A percentile compares a stretch with the other conserved stretches of the same genome.
Evolutionary conservation across 495 filamentous ascomycete genomes (phyloP).

Genomic region (Neohortaea acidophila): DNA sequence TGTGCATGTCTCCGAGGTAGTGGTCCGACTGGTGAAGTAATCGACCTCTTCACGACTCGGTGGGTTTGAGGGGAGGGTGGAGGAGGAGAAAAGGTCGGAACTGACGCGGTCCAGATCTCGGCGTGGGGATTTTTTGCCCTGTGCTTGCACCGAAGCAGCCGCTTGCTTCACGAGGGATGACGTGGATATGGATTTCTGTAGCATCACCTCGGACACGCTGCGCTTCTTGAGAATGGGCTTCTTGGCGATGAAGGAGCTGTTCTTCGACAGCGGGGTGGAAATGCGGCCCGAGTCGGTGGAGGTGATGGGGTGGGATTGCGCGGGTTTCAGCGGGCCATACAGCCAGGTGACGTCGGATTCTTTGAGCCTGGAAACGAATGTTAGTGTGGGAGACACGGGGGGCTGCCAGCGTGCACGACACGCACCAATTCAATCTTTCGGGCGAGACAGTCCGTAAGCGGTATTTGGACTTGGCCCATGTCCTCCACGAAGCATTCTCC

Average conservation of each 20-base stretch:
- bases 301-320: constrained; percentile 21
- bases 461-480: constrained; percentile 88
- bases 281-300: constrained; percentile 37
- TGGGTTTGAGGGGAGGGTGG: constrained; percentile 34
- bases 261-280: constrained; percentile 51
- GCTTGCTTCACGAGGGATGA: constrained; percentile 90
- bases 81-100: constrained; percentile 49
- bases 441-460: constrained; percentile 73
- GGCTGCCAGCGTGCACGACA: constrained; percentile 11
- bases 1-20: constrained; percentile 41
- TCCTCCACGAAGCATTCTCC: constrained; percentile 95
- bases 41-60: constrained; percentile 42
- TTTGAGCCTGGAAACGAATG: constrained; percentile 55
- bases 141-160: constrained; percentile 78
- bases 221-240: constrained; percentile 96
- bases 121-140: constrained; percentile 45
- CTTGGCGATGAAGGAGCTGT: constrained; percentile 63
- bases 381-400: not conserved
- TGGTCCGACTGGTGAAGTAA: constrained; percentile 40
- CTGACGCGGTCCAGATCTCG: constrained; percentile 35
- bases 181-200: constrained; percentile 77
- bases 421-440: constrained; percentile 78
- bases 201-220: constrained; percentile 87
- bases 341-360: constrained; percentile 97
- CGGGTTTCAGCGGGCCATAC: constrained; percentile 80